phyloP scores from a whole-genome alignment of 2,329 filamentous ascomycete genomes.

The Aspergillus ochraceoroseus region DNA sequence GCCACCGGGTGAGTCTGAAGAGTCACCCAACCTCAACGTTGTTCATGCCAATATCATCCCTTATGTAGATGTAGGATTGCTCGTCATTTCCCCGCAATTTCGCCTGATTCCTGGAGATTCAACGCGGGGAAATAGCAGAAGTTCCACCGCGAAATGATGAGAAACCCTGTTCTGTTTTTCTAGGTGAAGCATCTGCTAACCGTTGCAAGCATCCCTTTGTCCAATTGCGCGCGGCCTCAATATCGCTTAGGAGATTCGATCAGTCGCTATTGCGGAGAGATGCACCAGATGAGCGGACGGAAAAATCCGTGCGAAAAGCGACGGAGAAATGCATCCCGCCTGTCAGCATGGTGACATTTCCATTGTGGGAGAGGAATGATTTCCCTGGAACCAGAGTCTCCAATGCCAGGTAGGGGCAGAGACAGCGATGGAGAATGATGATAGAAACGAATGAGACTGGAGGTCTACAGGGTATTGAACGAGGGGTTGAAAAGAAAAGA shows the following conservation, averaged over 20 bases:
- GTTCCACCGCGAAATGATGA: not conserved
- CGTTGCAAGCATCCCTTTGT: conserved; percentile 7
- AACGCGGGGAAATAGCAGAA: conserved; percentile 12
- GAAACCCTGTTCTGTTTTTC: not conserved
- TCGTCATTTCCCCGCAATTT: conserved; percentile 10
- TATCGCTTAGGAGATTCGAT: not conserved
- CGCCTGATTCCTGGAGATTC: conserved; percentile 10
- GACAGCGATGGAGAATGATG: too few relatives aligned
- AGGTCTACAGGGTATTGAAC: too few relatives aligned
- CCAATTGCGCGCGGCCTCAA: conserved; percentile 4
- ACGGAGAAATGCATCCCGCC: conserved; percentile 23
- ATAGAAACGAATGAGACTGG: too few relatives aligned
- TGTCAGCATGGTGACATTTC: conserved; percentile 11
- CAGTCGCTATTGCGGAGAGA: conserved; percentile 4
- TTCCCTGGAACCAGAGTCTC: too few relatives aligned
- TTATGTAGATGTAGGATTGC: conserved; percentile 2
- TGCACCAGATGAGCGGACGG: conserved; percentile 15
- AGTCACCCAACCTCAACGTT: not conserved
- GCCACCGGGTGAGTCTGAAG: too few relatives aligned
- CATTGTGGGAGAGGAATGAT: not conserved
- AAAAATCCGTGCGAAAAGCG: conserved; percentile 18
- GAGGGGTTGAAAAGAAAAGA: too few relatives aligned
- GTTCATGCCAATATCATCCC: not conserved
- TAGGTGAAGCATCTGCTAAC: not conserved
- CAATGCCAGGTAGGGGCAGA: too few relatives aligned